Evolutionary conservation across 345 rosid species (phyloP), one percentile per base, ranked within the genome.

Genomic region (Atalantia buxifolia): DNA sequence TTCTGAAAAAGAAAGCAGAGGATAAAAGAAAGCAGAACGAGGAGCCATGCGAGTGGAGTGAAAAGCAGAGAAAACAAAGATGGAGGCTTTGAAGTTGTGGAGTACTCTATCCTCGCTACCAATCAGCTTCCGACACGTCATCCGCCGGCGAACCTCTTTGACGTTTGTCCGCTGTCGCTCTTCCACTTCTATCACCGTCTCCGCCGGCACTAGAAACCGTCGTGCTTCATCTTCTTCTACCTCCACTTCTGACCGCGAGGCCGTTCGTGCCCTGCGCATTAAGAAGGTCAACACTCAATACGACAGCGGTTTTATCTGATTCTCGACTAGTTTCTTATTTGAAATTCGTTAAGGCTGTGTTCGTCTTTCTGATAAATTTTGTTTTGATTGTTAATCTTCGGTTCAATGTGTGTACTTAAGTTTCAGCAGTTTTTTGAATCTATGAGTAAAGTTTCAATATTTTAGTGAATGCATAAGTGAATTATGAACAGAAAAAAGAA

Each of bases 201-300:
- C 84, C 48, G 56, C 84, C 19, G 25, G 89, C 63, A 33, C 78
- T 28, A 89, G 94, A 64, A 87, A 84, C 80, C 86, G 94, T 50
- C 87, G 96, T 45, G 62, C 90, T 4, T 76, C 91, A 1, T 78
- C 90, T 2, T 82, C 95, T 31, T 69, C 90, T 18, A 40, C 88
- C 61, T 86, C 94, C 56, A 90, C 98, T 68, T 93, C 99, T n/a
- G 97, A 93, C 91, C 89, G 95, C 28, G 98, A 95, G 7, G 91
- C 98, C 50, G 78, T 96, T 72, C 98, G 99, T 40, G 90, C 97
- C 69, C 87, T 95, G 84, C 94, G 99, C 62, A 82, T 92, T 9
- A 89, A 92, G 74, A 96, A 96, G 94, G 97, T 94, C 8, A 53
- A 18, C 19, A 53, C 22, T 16, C 50, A 45, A 42, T 45, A 3